Evolutionary conservation across 805 yeast genomes (phyloP).

Genomic region (Yarrowia sp.): DNA sequence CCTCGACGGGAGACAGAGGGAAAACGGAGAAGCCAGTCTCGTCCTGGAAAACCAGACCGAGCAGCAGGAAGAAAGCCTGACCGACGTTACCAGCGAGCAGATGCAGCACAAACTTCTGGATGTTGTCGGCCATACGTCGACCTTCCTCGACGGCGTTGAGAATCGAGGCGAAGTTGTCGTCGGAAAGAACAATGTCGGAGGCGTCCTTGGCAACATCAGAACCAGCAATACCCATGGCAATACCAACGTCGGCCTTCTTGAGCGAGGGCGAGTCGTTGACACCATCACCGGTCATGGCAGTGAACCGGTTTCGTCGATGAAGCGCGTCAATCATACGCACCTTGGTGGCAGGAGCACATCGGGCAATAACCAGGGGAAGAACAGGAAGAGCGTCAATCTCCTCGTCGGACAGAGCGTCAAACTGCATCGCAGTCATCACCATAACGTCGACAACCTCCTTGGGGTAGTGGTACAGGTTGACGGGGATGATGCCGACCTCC

Average conservation of each 20-base stretch:
- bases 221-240: conserved; percentile 80
- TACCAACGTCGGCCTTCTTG: conserved; percentile 76
- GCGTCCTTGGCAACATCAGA: conserved; percentile 86
- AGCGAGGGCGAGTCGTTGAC: conserved; percentile 78
- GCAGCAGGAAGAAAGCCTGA: conserved; percentile 63
- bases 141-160: conserved; percentile 79
- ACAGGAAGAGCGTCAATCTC: conserved; percentile 62
- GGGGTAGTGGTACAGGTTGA: conserved; percentile 54
- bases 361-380: conserved; percentile 72
- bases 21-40: conserved; percentile 66
- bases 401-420: conserved; percentile 60
- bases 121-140: conserved; percentile 72
- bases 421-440: conserved; percentile 75
- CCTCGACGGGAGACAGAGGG: conserved; percentile 78
- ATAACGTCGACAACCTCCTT: conserved; percentile 53
- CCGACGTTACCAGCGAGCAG: conserved; percentile 70
- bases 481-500: conserved; percentile 74
- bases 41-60: conserved; percentile 73
- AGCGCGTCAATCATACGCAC: conserved; percentile 77
- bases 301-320: conserved; percentile 58
- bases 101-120: conserved; percentile 74
- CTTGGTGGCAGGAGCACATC: conserved; percentile 81
- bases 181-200: conserved; percentile 70
- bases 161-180: conserved; percentile 77
- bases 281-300: conserved; percentile 86